Conservation (phyloP, 345 rosid genomes). For the Odontarrhena argentea region DNA sequence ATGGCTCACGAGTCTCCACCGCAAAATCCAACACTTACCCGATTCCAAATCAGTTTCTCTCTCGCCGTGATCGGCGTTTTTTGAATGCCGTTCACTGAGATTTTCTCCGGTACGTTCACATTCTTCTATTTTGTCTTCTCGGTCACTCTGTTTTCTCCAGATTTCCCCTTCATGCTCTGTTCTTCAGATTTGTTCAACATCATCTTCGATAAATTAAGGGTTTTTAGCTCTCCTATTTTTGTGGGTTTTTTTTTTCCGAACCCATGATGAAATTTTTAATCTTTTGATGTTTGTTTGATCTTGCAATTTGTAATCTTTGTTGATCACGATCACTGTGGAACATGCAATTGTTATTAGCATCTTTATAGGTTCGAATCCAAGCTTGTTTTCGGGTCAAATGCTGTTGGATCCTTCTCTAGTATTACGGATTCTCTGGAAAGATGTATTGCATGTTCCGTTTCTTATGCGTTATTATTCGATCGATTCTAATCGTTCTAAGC, state of each 20-base stretch:
- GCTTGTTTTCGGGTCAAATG: background rate
- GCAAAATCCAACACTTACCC: background rate
- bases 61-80: slow-evolving; percentile 23
- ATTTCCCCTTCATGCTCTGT: slow-evolving; percentile 10
- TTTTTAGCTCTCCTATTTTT: background rate
- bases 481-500: slow-evolving; percentile 4
- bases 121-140: slow-evolving; percentile 12
- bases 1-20: slow-evolving; percentile 33
- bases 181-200: slow-evolving; percentile 9
- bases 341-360: slow-evolving; percentile 16
- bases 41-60: background rate
- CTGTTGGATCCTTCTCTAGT: slow-evolving; percentile 9
- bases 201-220: background rate
- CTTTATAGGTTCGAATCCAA: background rate
- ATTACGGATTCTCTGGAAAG: slow-evolving; percentile 23
- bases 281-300: background rate
- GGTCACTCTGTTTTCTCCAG: slow-evolving; percentile 24
- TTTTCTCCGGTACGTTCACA: slow-evolving; percentile 31
- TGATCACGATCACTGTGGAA: slow-evolving; percentile 21
- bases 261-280: background rate
- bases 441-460: slow-evolving; percentile 28
- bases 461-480: slow-evolving; percentile 2
- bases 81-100: slow-evolving; percentile 40
- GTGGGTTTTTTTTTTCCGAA: background rate
- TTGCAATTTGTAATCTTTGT: slow-evolving; percentile 1